Conservation (phyloP, 257 asterid genomes). For the Hygrophila difformis region DNA sequence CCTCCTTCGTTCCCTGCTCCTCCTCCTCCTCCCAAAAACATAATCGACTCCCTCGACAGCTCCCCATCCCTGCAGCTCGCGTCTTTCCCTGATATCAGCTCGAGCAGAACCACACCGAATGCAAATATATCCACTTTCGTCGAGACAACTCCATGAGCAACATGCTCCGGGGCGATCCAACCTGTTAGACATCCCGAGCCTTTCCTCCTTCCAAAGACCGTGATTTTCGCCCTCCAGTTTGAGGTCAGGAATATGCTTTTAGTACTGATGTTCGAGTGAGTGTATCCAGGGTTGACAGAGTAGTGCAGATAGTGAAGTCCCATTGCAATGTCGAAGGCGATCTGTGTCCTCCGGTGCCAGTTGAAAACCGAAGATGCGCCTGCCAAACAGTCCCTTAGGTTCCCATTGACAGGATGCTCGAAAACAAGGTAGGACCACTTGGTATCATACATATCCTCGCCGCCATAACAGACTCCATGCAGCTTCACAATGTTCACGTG, state of each 20-base stretch:
- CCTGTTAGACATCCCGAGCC: conserved; percentile 16
- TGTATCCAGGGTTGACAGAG: conserved; percentile 45
- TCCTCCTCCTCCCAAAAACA: conserved; percentile 23
- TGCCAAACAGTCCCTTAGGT: conserved; percentile 42
- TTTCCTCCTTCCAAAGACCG: conserved; percentile 24
- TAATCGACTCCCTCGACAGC: conserved; percentile 30
- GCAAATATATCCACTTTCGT: conserved; percentile 48
- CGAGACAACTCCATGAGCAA: conserved; percentile 6
- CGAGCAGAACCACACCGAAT: conserved; percentile 56
- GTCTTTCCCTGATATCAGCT: conserved; percentile 49
- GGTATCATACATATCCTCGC: conserved; percentile 17
- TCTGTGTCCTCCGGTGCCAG: conserved; percentile 54
- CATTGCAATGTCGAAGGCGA: conserved; percentile 60
- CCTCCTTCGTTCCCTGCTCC: conserved; percentile 44
- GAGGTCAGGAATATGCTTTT: conserved; percentile 39
- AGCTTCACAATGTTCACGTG: conserved; percentile 65
- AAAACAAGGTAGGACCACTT: conserved; percentile 47
- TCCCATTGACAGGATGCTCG: conserved; percentile 52
- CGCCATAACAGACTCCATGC: conserved; percentile 51
- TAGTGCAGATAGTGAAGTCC: conserved; percentile 60
- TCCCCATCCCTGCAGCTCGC: conserved; percentile 34
- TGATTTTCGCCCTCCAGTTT: conserved; percentile 62
- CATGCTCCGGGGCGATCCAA: conserved; percentile 23
- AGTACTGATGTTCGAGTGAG: conserved; percentile 31
- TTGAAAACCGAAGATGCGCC: conserved; percentile 20